Percentiles rank a stretch among this genome's conserved stretches.
These are phyloP conservation scores for Megacollybia marginata DNA, from an alignment of 768 basidiomycete genomes.

Conservation along the genomic window DNA sequence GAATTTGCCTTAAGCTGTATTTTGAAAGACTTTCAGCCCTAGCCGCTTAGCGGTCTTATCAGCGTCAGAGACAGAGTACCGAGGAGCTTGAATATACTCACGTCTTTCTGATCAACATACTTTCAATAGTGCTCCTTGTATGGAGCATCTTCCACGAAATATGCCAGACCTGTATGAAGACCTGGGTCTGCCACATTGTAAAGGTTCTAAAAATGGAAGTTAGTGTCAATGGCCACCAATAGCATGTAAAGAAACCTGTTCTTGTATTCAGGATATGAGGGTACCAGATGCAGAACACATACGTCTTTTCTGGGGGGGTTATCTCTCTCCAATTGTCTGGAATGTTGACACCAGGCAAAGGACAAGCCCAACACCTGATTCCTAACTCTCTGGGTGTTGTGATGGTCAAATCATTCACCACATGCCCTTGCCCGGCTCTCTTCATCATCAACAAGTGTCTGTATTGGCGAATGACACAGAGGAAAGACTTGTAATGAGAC, in stretches of 20 bases:
- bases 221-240: not conserved
- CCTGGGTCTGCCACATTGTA: not conserved
- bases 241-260: constrained; percentile 1
- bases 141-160: constrained; percentile 4
- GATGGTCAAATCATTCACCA: not conserved
- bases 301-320: not conserved
- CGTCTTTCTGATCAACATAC: constrained; percentile 1
- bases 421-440: not conserved
- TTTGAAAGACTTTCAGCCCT: no score
- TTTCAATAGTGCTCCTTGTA: not conserved
- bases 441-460: no score
- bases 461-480: not conserved
- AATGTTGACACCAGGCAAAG: no score
- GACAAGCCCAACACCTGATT: constrained; percentile 7
- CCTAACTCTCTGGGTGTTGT: constrained; percentile 3
- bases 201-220: constrained; percentile 5
- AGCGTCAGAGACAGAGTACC: not conserved
- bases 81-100: not conserved
- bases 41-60: no score
- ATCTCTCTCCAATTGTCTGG: no score
- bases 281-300: not conserved
- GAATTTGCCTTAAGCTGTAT: no score
- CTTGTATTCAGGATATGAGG: not conserved
- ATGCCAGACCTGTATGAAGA: constrained; percentile 5
- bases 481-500: constrained; percentile 1